Evolutionary conservation across 768 basidiomycete species (phyloP).

Genomic region (Leccinellum albellum): DNA sequence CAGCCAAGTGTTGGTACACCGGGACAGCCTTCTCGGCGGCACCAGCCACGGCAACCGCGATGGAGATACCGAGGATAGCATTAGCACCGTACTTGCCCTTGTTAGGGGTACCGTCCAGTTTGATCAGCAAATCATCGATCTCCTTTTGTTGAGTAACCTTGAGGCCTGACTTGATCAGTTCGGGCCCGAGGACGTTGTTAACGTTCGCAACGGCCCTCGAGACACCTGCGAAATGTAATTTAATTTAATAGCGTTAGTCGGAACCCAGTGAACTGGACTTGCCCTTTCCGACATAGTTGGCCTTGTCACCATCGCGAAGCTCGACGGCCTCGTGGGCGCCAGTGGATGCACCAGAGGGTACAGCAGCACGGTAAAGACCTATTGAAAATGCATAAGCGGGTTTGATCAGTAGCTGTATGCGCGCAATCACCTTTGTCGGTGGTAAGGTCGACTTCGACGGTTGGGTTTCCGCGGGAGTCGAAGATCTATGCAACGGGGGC

Average conservation of each 20-base stretch:
- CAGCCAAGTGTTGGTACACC: constrained; percentile 94
- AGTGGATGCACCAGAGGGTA: constrained; percentile 98
- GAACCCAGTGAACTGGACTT: constrained; percentile 17
- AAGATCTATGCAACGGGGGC: constrained; percentile 67
- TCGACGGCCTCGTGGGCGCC: constrained; percentile 98
- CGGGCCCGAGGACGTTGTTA: constrained; percentile 87
- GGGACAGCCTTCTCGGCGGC: constrained; percentile 95
- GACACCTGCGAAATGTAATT: constrained; percentile 58
- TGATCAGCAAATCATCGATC: constrained; percentile 96
- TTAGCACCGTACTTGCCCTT: constrained; percentile 99
- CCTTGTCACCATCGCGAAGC: constrained; percentile 95
- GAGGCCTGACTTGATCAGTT: constrained; percentile 78
- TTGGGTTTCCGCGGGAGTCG: constrained; percentile 98
- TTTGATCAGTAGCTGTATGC: constrained; percentile 4
- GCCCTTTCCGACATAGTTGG: constrained; percentile 95
- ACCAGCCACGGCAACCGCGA: constrained; percentile 89
- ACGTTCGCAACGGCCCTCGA: constrained; percentile 91
- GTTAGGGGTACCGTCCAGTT: constrained; percentile 95
- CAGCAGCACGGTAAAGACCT: constrained; percentile 92
- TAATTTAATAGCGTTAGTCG: not conserved
- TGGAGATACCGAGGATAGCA: constrained; percentile 97
- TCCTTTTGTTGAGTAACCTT: constrained; percentile 89
- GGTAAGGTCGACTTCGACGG: constrained; percentile 89
- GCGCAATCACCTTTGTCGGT: constrained; percentile 72
- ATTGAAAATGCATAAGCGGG: constrained; percentile 16